These are phyloP conservation scores for Erucastrum elatum DNA, from an alignment of 345 rosid genomes.

Conservation along the genomic window DNA sequence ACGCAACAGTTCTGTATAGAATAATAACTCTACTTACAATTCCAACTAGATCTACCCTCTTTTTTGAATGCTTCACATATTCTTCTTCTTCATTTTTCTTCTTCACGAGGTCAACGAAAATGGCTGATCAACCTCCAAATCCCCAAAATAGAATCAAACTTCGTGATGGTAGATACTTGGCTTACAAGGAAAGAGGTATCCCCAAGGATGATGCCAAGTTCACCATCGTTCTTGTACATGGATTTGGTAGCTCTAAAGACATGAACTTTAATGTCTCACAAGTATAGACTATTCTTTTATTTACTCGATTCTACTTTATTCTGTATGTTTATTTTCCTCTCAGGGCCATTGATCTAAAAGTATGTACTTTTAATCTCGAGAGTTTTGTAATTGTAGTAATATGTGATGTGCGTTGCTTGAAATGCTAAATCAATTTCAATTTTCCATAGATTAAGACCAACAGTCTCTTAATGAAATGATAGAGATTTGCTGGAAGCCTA, in stretches of 20 bases:
- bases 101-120: slow-evolving; percentile 26
- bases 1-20: background rate
- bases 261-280: slow-evolving; percentile 78
- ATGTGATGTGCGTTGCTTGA: background rate
- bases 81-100: background rate
- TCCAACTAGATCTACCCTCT: slow-evolving; percentile 28
- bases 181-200: slow-evolving; percentile 79
- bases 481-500: slow-evolving; percentile 10
- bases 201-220: slow-evolving; percentile 57
- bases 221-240: slow-evolving; percentile 76
- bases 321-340: background rate
- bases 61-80: slow-evolving; percentile 24
- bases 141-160: slow-evolving; percentile 55
- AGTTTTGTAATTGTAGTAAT: background rate
- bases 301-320: background rate
- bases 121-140: slow-evolving; percentile 22
- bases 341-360: background rate
- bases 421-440: background rate
- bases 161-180: slow-evolving; percentile 71
- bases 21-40: slow-evolving; percentile 13
- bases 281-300: slow-evolving; percentile 43
- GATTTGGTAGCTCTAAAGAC: slow-evolving; percentile 95
- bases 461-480: background rate
- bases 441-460: background rate
- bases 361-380: background rate